phyloP scores from a whole-genome alignment of 169 alveolate genomes.

The Eimeria tenella region DNA sequence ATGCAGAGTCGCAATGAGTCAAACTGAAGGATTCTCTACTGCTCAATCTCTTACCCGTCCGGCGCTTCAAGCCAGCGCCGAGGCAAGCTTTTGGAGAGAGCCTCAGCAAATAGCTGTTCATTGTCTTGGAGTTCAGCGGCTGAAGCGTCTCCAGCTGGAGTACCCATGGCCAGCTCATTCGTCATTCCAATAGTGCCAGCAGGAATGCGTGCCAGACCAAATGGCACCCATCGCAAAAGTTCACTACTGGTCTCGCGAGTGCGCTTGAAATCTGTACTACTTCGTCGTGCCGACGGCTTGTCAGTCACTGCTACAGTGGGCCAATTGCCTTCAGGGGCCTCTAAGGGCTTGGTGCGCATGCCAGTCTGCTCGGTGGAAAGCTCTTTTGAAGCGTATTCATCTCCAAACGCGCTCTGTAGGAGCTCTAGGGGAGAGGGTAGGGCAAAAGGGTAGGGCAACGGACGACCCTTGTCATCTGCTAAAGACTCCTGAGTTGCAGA shows the following conservation, averaged over 20 bases:
- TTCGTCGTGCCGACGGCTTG: not conserved
- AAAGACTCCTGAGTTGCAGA: conserved; percentile 59
- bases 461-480: not conserved
- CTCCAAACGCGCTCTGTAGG: conserved; percentile 61
- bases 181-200: not conserved
- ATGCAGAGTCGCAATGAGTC: too few relatives aligned
- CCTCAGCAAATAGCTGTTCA: conserved; percentile 30
- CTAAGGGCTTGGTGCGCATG: not conserved
- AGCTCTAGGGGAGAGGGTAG: conserved; percentile 58
- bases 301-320: not conserved
- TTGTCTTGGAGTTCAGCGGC: conserved; percentile 18
- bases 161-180: not conserved
- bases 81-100: conserved; percentile 30
- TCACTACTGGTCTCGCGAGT: conserved; percentile 16
- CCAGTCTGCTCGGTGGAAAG: not conserved
- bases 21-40: too few relatives aligned
- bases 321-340: not conserved
- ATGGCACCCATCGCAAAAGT: conserved; percentile 67
- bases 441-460: conserved; percentile 34
- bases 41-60: conserved; percentile 23
- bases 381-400: conserved; percentile 48
- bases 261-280: not conserved
- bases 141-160: not conserved
- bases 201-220: conserved; percentile 40
- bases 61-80: conserved; percentile 55